Conservation (phyloP, 495 filamentous ascomycete genomes). For the Glarea lozoyensis region DNA sequence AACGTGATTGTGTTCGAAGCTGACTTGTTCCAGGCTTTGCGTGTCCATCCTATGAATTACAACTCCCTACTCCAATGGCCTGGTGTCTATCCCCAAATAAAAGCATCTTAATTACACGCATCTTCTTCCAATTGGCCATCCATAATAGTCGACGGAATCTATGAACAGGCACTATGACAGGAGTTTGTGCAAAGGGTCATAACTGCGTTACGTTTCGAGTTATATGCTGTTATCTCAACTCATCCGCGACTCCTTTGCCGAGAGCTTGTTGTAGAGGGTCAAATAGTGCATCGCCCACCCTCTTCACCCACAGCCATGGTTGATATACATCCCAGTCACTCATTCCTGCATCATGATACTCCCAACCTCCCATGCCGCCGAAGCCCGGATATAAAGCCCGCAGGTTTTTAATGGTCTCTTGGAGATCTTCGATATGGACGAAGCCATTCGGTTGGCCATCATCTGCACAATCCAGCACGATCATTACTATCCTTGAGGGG, state of each 20-base stretch:
- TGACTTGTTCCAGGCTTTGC: too few species aligned
- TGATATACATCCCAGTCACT: conserved; percentile 14
- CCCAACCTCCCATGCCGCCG: conserved; percentile 39
- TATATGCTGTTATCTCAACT: too few species aligned
- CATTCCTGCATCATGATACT: conserved; percentile 31
- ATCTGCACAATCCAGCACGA: conserved; percentile 27
- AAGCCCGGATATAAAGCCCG: conserved; percentile 22
- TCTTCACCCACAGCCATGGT: conserved; percentile 25
- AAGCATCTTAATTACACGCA: too few species aligned
- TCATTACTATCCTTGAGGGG: conserved; percentile 29
- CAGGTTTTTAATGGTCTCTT: conserved; percentile 18
- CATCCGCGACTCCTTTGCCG: not conserved
- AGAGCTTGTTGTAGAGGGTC: not conserved
- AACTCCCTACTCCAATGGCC: too few species aligned
- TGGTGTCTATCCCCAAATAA: too few species aligned
- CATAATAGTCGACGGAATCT: too few species aligned
- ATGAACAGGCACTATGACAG: too few species aligned
- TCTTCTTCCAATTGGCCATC: too few species aligned
- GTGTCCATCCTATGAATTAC: too few species aligned
- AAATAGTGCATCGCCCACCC: conserved; percentile 12
- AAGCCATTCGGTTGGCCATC: conserved; percentile 27
- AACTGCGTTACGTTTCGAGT: too few species aligned
- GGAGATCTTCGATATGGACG: conserved; percentile 16
- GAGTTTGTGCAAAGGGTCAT: too few species aligned
- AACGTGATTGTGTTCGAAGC: too few species aligned